Evolutionary conservation across 2,329 filamentous ascomycete species (phyloP), one percentile per base, ranked within the genome.

Genomic region (Talaromyces sp.): DNA sequence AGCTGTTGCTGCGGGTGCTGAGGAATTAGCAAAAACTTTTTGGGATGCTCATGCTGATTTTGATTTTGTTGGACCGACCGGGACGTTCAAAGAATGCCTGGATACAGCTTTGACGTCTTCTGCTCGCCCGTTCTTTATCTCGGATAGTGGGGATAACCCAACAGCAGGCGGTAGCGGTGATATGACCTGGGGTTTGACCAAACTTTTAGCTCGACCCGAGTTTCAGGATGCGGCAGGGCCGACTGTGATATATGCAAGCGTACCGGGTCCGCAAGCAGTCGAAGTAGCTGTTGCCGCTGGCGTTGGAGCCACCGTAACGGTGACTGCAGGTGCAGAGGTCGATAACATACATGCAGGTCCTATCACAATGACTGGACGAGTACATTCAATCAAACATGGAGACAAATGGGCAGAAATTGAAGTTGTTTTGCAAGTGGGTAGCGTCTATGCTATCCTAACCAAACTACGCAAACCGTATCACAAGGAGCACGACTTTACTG

Each of bases 131-230:
- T 86, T 79, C 66, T 85, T 85, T 69, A 82, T 86, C 64, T 85
- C 83, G 0, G 84, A 85, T 70, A 85, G 83, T 1, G 84, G 83
- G 0, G 84, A 86, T 65, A 85, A 85, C 61, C 84, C 83, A 7
- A 86, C 84, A 0, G 84, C 84, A 1, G 84, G 84, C 5, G 84
- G 83, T 0, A 82, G 83, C 0, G 84, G 84, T 0, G 83, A 85
- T 68, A 80, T 85, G 17, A 84, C 83, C 0, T 85, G 83, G 82
- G 80, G 82, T 0, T 70, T 86, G 5, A 78, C 78, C 0, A 74
- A 79, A 58, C 70, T 86, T 17, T 76, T 85, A 9, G 73, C 71
- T 17, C 77, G 82, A 3, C 72, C 79, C 0, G 83, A 85, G 67
- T 82, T 85, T 57, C 74, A 78, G 59, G 62, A 73, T 0, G 61